A percentile compares a stretch with the other conserved stretches of the same genome.
Conservation (phyloP, 257 asterid species). For the Nicotiana paniculata region DNA sequence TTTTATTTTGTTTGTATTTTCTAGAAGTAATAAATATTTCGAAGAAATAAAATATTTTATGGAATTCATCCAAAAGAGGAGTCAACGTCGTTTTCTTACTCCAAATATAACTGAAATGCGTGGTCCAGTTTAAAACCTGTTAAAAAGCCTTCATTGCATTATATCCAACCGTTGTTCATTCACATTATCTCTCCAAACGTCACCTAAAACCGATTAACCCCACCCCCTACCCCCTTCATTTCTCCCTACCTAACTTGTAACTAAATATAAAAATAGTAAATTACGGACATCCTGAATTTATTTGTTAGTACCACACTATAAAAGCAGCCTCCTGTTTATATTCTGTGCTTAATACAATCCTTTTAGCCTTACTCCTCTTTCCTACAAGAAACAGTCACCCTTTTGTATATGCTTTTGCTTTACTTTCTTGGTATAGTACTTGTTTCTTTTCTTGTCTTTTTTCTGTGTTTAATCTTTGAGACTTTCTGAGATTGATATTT, state of each 20-base stretch:
- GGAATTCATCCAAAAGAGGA: background rate
- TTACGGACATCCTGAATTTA: background rate
- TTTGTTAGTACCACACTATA: background rate
- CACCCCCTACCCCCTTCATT: background rate
- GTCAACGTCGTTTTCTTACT: background rate
- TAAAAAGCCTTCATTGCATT: constrained; percentile 12
- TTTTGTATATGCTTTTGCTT: background rate
- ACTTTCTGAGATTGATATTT: background rate
- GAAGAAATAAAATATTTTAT: background rate
- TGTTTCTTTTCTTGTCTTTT: background rate
- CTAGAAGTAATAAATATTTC: too few relatives aligned
- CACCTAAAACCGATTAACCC: background rate
- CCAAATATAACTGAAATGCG: constrained; percentile 8
- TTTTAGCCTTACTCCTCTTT: background rate
- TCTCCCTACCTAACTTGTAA: background rate
- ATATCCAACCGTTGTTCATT: constrained; percentile 20
- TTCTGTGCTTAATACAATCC: background rate
- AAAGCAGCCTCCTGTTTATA: background rate
- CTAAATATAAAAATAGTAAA: background rate
- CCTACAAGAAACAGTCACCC: background rate
- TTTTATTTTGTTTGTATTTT: too few relatives aligned
- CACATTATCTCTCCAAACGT: constrained; percentile 17
- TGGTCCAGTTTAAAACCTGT: constrained; percentile 19
- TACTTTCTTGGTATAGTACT: background rate
- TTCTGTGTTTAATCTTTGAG: background rate